These are phyloP conservation scores for Skeletonema potamos DNA, from an alignment of 108 stramenopile genomes.

Conservation along the genomic window DNA sequence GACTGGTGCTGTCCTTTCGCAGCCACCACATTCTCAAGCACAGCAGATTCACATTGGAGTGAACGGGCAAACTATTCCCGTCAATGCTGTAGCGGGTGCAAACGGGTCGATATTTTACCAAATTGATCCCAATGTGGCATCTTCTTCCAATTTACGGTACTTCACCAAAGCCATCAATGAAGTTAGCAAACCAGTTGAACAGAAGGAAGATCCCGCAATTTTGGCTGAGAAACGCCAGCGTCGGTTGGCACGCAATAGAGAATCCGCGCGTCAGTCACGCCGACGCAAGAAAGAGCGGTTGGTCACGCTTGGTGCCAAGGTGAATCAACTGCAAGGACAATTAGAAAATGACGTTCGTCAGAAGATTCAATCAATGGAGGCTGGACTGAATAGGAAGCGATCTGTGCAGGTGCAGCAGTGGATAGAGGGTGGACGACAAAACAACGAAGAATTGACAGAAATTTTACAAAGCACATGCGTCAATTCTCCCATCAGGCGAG, in stretches of 20 bases:
- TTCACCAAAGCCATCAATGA: slow-evolving; percentile 47
- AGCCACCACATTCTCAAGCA: slow-evolving; percentile 22
- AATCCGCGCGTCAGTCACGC: slow-evolving; percentile 79
- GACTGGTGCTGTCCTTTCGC: slow-evolving; percentile 22
- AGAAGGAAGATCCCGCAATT: slow-evolving; percentile 41
- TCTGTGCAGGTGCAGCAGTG: slow-evolving; percentile 24
- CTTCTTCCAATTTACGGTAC: slow-evolving; percentile 28
- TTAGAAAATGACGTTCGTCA: slow-evolving; percentile 63
- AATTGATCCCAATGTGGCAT: slow-evolving; percentile 35
- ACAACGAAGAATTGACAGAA: slow-evolving; percentile 9
- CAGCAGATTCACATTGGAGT: slow-evolving; percentile 32
- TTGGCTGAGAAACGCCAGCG: slow-evolving; percentile 75
- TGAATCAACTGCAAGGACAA: slow-evolving; percentile 57
- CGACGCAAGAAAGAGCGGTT: slow-evolving; percentile 83
- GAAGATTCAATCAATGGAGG: slow-evolving; percentile 61
- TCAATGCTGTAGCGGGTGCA: slow-evolving; percentile 29
- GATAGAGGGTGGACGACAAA: slow-evolving; percentile 8
- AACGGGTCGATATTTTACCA: slow-evolving; percentile 37
- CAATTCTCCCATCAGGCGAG: slow-evolving; percentile 50
- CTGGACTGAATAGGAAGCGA: slow-evolving; percentile 19
- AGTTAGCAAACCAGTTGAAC: slow-evolving; percentile 35
- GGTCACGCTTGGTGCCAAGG: slow-evolving; percentile 59
- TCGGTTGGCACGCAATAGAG: slow-evolving; percentile 83
- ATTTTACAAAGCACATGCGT: slow-evolving; percentile 29
- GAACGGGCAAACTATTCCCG: slow-evolving; percentile 36